Base-by-base conservation (phyloP, 1,284 basidiomycete species). In the Albatrellus sp. region DNA sequence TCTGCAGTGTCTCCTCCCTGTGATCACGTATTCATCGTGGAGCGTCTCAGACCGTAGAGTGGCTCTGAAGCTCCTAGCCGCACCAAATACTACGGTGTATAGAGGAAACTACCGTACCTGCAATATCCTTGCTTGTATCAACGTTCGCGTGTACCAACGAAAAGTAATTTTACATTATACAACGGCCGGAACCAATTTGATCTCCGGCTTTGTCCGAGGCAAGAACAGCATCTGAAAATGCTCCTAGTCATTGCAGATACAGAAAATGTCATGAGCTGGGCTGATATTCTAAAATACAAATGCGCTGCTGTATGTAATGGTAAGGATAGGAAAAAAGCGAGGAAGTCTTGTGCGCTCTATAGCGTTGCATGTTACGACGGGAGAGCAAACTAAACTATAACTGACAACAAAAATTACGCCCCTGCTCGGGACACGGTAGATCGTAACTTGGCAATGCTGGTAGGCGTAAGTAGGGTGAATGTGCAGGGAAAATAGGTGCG, bases 11-110 rank as follows among this genome's bases (percentile, higher is more conserved):
- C 44, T 28, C 32, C 37, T 42, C 34, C 24, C 42, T 34, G 9
- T 14, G 12, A 19, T 19, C 7, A 1, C 16, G n/a, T 29, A 14
- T 37, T 40, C 4, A 34, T 9, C 6, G 31, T 8, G 10, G 19
- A 12, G 16, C 3, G 24, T 19, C 8, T 10, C 37, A 55, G 54
- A 55, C 54, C 13, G 54, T 55, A 19, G 54, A 55, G 46, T 55
- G 54, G 54, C 54, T 55, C 17, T 55, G 40, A 46, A 34, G 4
- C 5, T 11, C 9, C 31, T 38, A 1, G 16, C 34, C 34, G 10
- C 17, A 12, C 34, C 14, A 17, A 35, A 35, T 3, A n/a, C 10
- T 3, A 35, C 10, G 34, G 3, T 35, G 3, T 35, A 4, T 3
- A 4, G 34, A 3, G 9, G 34, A 17, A 5, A 35, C 16, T 9